Percentiles rank a stretch among this genome's conserved stretches.
Conservation (phyloP, 2,329 filamentous ascomycete species). For the Curvularia eragrostidis region DNA sequence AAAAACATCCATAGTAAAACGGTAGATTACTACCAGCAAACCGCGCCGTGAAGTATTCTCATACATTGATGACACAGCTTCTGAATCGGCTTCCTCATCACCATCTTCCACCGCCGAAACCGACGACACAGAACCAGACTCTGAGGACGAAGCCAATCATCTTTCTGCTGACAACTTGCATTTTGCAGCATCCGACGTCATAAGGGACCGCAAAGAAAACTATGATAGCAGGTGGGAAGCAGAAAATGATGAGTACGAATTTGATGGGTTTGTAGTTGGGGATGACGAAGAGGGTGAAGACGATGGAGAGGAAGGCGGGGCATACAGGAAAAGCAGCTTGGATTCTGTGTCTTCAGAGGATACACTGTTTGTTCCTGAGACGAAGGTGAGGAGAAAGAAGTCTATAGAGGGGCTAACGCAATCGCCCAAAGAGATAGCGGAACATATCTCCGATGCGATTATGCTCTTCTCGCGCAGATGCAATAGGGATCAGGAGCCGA, state of each 20-base stretch:
- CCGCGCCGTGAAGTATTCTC: background rate
- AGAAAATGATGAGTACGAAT: background rate
- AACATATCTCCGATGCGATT: conserved; percentile 27
- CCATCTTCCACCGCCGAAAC: background rate
- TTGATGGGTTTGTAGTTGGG: background rate
- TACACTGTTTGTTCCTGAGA: background rate
- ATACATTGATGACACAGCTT: background rate
- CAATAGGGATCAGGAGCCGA: conserved; percentile 14
- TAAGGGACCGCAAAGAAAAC: background rate
- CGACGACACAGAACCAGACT: background rate
- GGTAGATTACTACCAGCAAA: background rate
- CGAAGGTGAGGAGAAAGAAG: background rate
- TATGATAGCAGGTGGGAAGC: background rate
- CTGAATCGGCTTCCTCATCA: background rate
- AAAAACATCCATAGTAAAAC: background rate
- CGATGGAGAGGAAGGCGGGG: background rate
- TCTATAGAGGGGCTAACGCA: background rate
- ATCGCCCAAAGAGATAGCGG: conserved; percentile 17
- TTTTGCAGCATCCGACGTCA: background rate
- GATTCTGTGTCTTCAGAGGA: background rate
- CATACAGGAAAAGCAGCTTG: background rate
- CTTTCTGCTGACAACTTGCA: background rate
- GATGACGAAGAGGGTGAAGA: background rate
- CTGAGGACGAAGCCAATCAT: background rate
- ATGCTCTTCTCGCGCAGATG: conserved; percentile 23